A percentile compares a stretch with the other conserved stretches of the same genome.
phyloP scores from a whole-genome alignment of 352 stramenopile genomes.

The Pythium phragmitis region DNA sequence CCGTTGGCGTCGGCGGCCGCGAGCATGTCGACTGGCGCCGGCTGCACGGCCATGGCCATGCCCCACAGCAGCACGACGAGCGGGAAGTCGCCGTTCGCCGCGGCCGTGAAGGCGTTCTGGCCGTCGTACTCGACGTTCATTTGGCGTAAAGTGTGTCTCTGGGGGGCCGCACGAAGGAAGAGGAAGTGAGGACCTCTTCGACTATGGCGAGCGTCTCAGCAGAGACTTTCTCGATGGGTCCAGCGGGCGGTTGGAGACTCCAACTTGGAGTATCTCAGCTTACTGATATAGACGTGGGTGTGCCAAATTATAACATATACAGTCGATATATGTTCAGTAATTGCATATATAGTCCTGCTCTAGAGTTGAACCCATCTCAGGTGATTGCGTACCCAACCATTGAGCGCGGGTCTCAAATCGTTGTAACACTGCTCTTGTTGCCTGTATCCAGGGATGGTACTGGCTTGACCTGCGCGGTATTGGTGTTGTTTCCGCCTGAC shows the following conservation, averaged over 20 bases:
- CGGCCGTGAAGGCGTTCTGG: constrained; percentile 71
- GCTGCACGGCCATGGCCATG: constrained; percentile 74
- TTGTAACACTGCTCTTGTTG: neutral
- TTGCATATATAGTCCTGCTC: no score
- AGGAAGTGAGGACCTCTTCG: neutral
- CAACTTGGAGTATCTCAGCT: no score
- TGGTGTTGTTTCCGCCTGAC: neutral
- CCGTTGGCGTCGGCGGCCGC: constrained; percentile 38
- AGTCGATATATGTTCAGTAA: no score
- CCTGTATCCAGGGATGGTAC: neutral
- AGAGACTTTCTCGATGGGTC: neutral
- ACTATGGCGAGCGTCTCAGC: neutral
- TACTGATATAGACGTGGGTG: no score
- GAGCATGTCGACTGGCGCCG: constrained; percentile 50
- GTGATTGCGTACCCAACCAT: neutral
- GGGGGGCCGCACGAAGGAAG: neutral
- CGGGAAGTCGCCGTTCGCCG: constrained; percentile 80
- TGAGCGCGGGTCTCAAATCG: neutral
- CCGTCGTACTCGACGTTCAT: constrained; percentile 75
- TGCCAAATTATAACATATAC: no score
- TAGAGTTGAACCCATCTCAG: no score
- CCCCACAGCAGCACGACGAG: constrained; percentile 85
- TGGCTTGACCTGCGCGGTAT: neutral
- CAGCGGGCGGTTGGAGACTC: neutral
- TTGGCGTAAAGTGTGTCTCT: neutral